Evolutionary conservation across 2,329 filamentous ascomycete genomes (phyloP).

Genomic region (Fusarium phyllophilum): DNA sequence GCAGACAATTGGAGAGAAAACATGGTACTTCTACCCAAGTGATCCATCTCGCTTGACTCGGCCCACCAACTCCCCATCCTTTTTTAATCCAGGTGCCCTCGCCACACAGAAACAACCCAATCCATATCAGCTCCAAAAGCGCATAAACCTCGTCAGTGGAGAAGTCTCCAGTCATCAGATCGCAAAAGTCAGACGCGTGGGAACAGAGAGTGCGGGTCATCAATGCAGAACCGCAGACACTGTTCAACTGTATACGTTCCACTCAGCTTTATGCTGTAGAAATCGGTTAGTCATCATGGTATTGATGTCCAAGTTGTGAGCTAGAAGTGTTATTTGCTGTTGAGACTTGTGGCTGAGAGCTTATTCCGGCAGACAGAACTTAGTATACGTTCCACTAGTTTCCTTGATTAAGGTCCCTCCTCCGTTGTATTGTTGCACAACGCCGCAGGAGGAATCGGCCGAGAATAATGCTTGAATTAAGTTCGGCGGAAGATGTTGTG

Average conservation of each 20-base stretch:
- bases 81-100: neutral
- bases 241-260: rapidly evolving
- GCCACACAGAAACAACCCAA: neutral
- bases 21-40: too few species aligned
- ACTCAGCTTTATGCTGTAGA: too few species aligned
- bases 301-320: too few species aligned
- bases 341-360: too few species aligned
- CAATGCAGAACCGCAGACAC: neutral
- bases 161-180: too few species aligned
- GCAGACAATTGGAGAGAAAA: rapidly evolving
- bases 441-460: rapidly evolving
- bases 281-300: too few species aligned
- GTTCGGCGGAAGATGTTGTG: neutral
- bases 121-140: rapidly evolving
- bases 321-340: too few species aligned
- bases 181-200: neutral
- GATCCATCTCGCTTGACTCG: rapidly evolving
- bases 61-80: rapidly evolving
- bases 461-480: too few species aligned
- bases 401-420: rapidly evolving
- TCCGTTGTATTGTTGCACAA: rapidly evolving
- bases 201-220: neutral
- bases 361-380: too few species aligned
- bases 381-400: rapidly evolving
- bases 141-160: rapidly evolving